These are phyloP conservation scores for Aspergillus incahuasiensis DNA, from an alignment of 495 filamentous ascomycete species.

Conservation along the genomic window DNA sequence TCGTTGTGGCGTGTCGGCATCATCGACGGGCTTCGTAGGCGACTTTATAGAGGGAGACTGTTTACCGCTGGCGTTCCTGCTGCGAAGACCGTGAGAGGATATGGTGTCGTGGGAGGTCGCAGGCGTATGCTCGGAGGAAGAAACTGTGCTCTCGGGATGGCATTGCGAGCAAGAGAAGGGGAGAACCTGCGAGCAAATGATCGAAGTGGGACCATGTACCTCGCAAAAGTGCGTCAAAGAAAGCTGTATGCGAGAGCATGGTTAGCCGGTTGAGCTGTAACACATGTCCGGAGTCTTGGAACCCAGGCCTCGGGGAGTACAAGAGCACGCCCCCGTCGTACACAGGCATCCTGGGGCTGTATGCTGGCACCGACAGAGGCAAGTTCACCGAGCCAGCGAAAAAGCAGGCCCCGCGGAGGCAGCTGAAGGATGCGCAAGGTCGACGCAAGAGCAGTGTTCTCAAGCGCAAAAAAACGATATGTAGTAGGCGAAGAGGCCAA, in stretches of 20 bases:
- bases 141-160: slow-evolving; percentile 36
- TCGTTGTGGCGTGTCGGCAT: slow-evolving; percentile 25
- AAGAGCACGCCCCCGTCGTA: slow-evolving; percentile 1
- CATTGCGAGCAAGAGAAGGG: slow-evolving; percentile 76
- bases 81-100: slow-evolving; percentile 18
- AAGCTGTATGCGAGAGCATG: slow-evolving; percentile 49
- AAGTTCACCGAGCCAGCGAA: neutral
- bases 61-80: slow-evolving; percentile 15
- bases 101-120: slow-evolving; percentile 29
- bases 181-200: slow-evolving; percentile 88
- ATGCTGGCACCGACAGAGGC: neutral
- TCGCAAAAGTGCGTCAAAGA: slow-evolving; percentile 97
- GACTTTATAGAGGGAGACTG: slow-evolving; percentile 14
- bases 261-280: slow-evolving; percentile 9
- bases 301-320: slow-evolving; percentile 1
- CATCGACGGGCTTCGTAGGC: slow-evolving; percentile 14
- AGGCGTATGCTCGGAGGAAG: slow-evolving; percentile 31
- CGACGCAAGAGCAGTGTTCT: slow-evolving; percentile 5
- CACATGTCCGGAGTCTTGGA: slow-evolving; percentile 1
- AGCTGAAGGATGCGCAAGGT: slow-evolving; percentile 5
- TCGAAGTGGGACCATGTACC: slow-evolving; percentile 87
- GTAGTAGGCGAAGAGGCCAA: neutral
- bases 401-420: neutral
- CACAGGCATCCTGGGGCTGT: slow-evolving; percentile 1
- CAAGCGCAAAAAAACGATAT: neutral